phyloP scores from a whole-genome alignment of 1,139 yeast genomes.

The Lodderomyces elongisporus region DNA sequence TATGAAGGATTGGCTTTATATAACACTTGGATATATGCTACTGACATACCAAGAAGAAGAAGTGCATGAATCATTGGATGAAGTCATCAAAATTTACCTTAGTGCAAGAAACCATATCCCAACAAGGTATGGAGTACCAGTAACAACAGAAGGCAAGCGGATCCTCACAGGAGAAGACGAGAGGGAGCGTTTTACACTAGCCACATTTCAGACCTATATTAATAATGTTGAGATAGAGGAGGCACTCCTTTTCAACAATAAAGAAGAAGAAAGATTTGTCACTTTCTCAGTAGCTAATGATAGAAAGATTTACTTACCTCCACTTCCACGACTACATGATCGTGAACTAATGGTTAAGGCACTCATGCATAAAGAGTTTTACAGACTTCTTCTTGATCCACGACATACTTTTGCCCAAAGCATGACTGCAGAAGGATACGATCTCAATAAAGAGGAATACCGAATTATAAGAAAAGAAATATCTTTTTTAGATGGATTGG shows the following conservation, averaged over 20 bases:
- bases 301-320: constrained; percentile 27
- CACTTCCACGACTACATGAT: constrained; percentile 31
- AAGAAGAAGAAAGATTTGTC: constrained; percentile 13
- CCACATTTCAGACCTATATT: constrained; percentile 21
- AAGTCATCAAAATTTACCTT: constrained; percentile 29
- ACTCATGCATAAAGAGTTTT: constrained; percentile 39
- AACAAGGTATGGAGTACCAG: constrained; percentile 4
- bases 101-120: constrained; percentile 14
- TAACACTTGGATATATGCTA: constrained; percentile 33
- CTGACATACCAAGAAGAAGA: constrained; percentile 21
- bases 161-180: constrained; percentile 8
- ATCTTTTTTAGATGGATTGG: constrained; percentile 43
- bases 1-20: constrained; percentile 29
- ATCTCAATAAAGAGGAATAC: constrained; percentile 16
- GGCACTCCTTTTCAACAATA: constrained; percentile 8
- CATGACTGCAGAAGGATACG: constrained; percentile 18
- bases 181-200: constrained; percentile 14
- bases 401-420: constrained; percentile 26
- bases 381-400: constrained; percentile 28
- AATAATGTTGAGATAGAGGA: constrained; percentile 13
- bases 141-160: constrained; percentile 7
- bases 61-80: constrained; percentile 26
- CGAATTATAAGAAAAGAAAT: constrained; percentile 30
- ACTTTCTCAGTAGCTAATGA: constrained; percentile 23
- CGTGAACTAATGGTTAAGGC: constrained; percentile 31